Conservation (phyloP, 179 eudicot species). For the Corrigiola litoralis region DNA sequence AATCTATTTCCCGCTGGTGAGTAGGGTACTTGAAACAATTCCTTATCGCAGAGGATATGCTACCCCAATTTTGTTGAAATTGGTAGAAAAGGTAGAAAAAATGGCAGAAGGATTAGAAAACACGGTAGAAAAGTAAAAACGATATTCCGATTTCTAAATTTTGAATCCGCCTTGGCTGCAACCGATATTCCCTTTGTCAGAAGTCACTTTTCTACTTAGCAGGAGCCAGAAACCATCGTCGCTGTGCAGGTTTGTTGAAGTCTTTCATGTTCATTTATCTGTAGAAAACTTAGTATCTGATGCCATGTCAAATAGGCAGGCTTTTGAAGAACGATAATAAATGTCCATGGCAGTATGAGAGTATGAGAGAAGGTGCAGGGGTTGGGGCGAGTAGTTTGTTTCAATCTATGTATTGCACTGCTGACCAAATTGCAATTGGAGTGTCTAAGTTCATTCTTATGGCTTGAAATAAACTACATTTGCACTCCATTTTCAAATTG, state of each 20-base stretch:
- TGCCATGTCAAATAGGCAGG: too few relatives aligned
- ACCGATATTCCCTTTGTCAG: too few relatives aligned
- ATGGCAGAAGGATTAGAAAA: too few relatives aligned
- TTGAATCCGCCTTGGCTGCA: too few relatives aligned
- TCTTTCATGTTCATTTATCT: too few relatives aligned
- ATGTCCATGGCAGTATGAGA: slow-evolving; percentile 1
- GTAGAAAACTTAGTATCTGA: too few relatives aligned
- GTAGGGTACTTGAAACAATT: neutral
- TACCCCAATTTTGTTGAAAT: too few relatives aligned
- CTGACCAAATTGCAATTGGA: neutral
- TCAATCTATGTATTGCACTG: neutral
- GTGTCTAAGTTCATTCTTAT: neutral
- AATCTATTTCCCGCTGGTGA: neutral
- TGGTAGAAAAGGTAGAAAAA: too few relatives aligned
- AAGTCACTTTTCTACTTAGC: too few relatives aligned
- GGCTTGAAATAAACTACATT: neutral
- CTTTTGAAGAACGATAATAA: neutral
- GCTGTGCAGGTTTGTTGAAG: neutral
- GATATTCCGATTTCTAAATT: too few relatives aligned
- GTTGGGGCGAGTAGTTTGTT: neutral
- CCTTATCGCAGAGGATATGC: neutral
- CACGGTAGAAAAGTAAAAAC: too few relatives aligned
- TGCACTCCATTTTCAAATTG: neutral
- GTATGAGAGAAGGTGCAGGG: neutral
- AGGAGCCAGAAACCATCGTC: too few relatives aligned